Evolutionary conservation across 225 moss, liverwort and hornwort species (phyloP).

Genomic region (Straminergon stramineum): DNA sequence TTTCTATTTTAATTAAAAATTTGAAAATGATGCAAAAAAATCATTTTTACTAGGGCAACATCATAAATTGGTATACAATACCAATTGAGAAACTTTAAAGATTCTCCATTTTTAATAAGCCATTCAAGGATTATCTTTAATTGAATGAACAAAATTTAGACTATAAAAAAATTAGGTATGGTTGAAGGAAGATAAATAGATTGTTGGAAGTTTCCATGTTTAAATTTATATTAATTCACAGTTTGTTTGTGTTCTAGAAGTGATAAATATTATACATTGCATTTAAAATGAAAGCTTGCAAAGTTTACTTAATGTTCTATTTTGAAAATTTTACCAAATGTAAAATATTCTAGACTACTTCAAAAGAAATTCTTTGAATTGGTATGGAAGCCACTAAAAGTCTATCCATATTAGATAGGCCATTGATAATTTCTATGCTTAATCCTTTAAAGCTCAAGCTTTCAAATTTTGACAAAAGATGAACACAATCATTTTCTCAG

Average conservation of each 20-base stretch:
- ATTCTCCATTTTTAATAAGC: neutral
- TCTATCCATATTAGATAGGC: neutral
- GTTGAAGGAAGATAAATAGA: neutral
- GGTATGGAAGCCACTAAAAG: neutral
- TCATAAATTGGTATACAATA: neutral
- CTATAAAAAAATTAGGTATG: neutral
- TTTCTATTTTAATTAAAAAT: neutral
- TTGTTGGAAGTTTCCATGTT: neutral
- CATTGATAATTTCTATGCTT: neutral
- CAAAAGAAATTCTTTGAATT: neutral
- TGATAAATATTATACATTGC: fast-evolving
- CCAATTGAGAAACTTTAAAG: neutral
- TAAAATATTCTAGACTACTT: neutral
- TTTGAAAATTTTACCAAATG: neutral
- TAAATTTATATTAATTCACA: neutral
- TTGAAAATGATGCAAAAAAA: neutral
- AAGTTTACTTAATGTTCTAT: fast-evolving
- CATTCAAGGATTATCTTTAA: neutral
- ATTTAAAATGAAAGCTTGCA: neutral
- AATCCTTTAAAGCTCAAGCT: fast-evolving
- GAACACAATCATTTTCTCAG: neutral
- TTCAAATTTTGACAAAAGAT: neutral
- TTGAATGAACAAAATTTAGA: neutral
- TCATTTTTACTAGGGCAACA: too few relatives aligned
- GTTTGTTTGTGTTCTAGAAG: neutral